Conservation (phyloP, 768 basidiomycete species). For the Lactifluus subvellereus region DNA sequence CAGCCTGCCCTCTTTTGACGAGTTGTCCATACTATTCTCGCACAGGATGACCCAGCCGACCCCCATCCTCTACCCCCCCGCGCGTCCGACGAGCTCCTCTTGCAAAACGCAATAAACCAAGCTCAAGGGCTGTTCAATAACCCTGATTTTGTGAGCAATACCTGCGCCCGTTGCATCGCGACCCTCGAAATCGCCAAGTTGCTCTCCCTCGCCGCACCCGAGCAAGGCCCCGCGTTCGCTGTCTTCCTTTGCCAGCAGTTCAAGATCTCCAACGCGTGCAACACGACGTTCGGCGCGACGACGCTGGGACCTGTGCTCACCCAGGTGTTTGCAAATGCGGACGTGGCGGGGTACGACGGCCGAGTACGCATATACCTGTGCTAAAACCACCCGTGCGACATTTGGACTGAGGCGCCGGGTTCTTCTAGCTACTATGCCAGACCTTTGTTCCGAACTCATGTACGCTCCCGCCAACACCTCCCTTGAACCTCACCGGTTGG, state of each 20-base stretch:
- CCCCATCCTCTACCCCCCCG: constrained; percentile 60
- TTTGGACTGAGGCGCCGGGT: background rate
- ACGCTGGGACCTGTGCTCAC: constrained; percentile 57
- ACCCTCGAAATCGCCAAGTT: constrained; percentile 60
- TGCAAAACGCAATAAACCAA: constrained; percentile 50
- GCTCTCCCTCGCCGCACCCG: constrained; percentile 56
- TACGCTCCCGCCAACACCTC: constrained; percentile 48
- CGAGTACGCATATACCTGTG: constrained; percentile 39
- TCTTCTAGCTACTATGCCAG: constrained; percentile 50
- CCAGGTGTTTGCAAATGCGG: constrained; percentile 65
- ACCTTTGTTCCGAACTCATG: constrained; percentile 50
- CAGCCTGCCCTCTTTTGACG: background rate
- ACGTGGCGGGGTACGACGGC: constrained; percentile 68
- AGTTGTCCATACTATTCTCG: background rate
- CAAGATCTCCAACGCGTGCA: constrained; percentile 44
- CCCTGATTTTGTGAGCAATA: constrained; percentile 46
- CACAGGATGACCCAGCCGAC: constrained; percentile 50
- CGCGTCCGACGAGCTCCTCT: constrained; percentile 42
- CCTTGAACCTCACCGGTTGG: constrained; percentile 61
- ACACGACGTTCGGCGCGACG: constrained; percentile 40
- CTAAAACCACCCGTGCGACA: background rate
- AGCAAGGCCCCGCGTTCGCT: constrained; percentile 50
- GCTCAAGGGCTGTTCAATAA: constrained; percentile 50
- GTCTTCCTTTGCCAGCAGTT: constrained; percentile 57
- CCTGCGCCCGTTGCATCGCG: constrained; percentile 56